Evolutionary conservation across 78 protist genomes (phyloP), one percentile per base, ranked within the genome.

Genomic region (Pelomyxa schiedti): DNA sequence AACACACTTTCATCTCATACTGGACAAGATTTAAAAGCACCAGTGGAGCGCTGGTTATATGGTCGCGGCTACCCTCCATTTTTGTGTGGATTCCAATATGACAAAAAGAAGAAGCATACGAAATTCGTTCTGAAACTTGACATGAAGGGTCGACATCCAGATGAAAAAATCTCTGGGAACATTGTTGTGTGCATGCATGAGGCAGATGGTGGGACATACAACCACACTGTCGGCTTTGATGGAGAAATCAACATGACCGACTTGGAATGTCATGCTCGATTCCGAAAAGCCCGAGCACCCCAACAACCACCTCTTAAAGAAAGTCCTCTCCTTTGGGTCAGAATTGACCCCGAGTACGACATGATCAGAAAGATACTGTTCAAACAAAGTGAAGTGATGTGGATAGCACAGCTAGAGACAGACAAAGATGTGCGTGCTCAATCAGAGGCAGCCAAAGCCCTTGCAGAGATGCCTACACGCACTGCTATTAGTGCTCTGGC

Each of bases 371-470:
- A 66, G 77, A 75, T 81, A 6, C 66, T 72, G n/a, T 69, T 86
- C 32, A 42, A 42, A 58, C 86, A 86, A 70, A 76, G 87, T 0
- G 90, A 86, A 52, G 73, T 69, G 42, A 79, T 79, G 86, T 86
- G 90, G 90, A 52, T 86, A 29, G 75, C 71, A 37, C 90, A 86
- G 36, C 67, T 86, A 69, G 86, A 86, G n/a, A 47, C 75, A 38
- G 90, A 86, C 76, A 42, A 70, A 7, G 90, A 86, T 77, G 86
- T 86, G 6, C 73, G 77, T 8, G 90, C 86, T 1, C 90, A 86
- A 74, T 37, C 64, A 5, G 90, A 86, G 28, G 90, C 85, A 22
- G 32, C 76, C 16, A 26, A 58, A 36, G 84, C 86, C 41, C 63
- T 79, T 28, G 67, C 47, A 28, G 78, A 42, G 39, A 76, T 68